Conservation (phyloP, 2,329 filamentous ascomycete species). For the Alternaria triticimaculans region DNA sequence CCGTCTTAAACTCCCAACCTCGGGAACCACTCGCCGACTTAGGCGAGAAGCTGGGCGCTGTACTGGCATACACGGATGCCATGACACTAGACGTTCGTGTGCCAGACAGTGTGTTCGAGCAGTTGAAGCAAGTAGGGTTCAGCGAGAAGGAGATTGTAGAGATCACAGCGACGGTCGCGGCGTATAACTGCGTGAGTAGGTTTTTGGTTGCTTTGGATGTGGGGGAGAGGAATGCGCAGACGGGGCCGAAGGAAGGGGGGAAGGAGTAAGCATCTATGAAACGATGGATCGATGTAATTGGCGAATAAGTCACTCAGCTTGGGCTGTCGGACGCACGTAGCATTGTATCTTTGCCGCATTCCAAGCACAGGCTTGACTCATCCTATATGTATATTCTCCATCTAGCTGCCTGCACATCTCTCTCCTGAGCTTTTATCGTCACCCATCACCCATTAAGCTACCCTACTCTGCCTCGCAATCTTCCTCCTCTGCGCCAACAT, state of each 20-base stretch:
- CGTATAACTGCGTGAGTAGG: constrained; percentile 85
- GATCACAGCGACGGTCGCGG: constrained; percentile 77
- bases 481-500: constrained; percentile 92
- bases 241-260: constrained; percentile 24
- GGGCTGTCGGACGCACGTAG: not conserved
- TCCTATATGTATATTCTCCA: not conserved
- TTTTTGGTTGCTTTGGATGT: constrained; percentile 83
- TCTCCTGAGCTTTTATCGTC: not conserved
- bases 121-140: constrained; percentile 65
- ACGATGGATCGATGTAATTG: not conserved
- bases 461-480: constrained; percentile 52
- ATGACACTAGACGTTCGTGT: constrained; percentile 81
- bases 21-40: constrained; percentile 44
- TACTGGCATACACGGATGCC: constrained; percentile 77
- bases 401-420: not conserved
- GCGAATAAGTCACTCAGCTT: not conserved
- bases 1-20: constrained; percentile 32
- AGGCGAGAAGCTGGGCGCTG: constrained; percentile 68
- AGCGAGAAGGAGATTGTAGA: constrained; percentile 78
- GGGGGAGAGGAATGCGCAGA: constrained; percentile 50
- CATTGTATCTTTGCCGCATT: not conserved
- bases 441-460: not conserved
- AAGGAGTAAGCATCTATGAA: constrained; percentile 7
- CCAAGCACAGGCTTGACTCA: not conserved
- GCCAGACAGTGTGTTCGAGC: constrained; percentile 69